Conservation (phyloP, 768 basidiomycete genomes). For the Pleurotus tuber-regium region DNA sequence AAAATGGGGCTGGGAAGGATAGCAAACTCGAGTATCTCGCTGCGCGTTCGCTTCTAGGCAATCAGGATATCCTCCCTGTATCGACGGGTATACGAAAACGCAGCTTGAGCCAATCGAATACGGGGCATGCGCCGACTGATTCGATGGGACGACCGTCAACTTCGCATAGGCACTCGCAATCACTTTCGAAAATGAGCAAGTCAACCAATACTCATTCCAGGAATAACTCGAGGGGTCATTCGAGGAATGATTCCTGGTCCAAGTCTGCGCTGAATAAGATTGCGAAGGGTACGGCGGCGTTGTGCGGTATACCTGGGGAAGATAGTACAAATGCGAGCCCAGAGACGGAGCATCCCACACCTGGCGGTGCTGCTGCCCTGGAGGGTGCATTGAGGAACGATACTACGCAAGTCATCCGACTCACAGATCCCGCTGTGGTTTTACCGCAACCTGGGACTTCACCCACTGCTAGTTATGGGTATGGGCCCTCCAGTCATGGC, state of each 20-base stretch:
- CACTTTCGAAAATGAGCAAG: slow-evolving; percentile 31
- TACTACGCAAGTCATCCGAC: slow-evolving; percentile 39
- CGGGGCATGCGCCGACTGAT: slow-evolving; percentile 9
- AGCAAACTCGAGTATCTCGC: slow-evolving; percentile 58
- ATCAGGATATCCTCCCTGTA: slow-evolving; percentile 54
- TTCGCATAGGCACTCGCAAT: slow-evolving; percentile 36
- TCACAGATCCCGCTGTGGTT: slow-evolving; percentile 40
- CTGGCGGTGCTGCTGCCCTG: slow-evolving; percentile 21
- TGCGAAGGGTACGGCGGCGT: slow-evolving; percentile 30
- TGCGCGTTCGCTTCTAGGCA: slow-evolving; percentile 64
- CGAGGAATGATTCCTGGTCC: slow-evolving; percentile 42
- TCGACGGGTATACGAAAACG: slow-evolving; percentile 19
- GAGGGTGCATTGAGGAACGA: slow-evolving; percentile 38
- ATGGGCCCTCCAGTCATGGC: slow-evolving; percentile 1
- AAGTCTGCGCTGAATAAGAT: slow-evolving; percentile 36
- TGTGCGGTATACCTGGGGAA: slow-evolving; percentile 22
- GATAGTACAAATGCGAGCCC: slow-evolving; percentile 10
- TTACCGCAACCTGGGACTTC: slow-evolving; percentile 12
- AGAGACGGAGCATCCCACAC: slow-evolving; percentile 14
- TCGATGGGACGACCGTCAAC: slow-evolving; percentile 3
- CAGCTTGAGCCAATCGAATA: slow-evolving; percentile 17
- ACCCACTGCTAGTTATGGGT: slow-evolving; percentile 20
- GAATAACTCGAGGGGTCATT: slow-evolving; percentile 29
- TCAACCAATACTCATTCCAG: slow-evolving; percentile 30
- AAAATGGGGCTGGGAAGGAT: slow-evolving; percentile 17